These are phyloP conservation scores for Aspergillus ibericus DNA, from an alignment of 2,329 filamentous ascomycete genomes.

Conservation along the genomic window DNA sequence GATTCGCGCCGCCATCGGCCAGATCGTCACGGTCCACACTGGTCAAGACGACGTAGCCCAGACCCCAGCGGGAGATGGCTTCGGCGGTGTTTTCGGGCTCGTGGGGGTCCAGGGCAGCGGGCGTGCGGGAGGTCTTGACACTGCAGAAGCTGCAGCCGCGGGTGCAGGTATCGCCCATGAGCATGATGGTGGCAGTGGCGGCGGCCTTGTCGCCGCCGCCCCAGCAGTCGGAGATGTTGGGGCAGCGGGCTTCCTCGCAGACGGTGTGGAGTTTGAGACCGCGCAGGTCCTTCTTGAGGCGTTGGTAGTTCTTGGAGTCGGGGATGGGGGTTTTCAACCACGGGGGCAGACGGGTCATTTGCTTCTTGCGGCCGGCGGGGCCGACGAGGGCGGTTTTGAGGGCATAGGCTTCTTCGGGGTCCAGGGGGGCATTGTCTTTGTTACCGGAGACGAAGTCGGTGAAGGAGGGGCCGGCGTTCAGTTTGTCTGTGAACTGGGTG, in stretches of 20 bases:
- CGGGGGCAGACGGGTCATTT: conserved; percentile 73
- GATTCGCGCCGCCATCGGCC: conserved; percentile 78
- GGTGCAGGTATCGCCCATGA: conserved; percentile 98
- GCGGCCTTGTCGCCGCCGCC: conserved; percentile 83
- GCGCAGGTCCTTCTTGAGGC: conserved; percentile 89
- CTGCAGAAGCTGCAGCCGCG: conserved; percentile 95
- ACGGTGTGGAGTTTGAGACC: conserved; percentile 91
- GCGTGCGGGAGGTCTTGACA: conserved; percentile 80
- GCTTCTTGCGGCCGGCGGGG: conserved; percentile 62
- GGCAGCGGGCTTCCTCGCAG: conserved; percentile 95
- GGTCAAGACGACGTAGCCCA: conserved; percentile 94
- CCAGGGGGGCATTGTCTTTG: conserved; percentile 43
- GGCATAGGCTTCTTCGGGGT: conserved; percentile 56
- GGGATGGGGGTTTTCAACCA: conserved; percentile 98
- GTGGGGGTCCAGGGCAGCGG: conserved; percentile 84
- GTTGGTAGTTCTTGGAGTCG: conserved; percentile 81
- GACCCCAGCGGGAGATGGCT: conserved; percentile 84
- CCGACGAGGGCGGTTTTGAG: conserved; percentile 63
- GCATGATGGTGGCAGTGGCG: conserved; percentile 97
- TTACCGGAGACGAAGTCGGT: conserved; percentile 59
- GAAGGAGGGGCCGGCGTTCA: conserved; percentile 66
- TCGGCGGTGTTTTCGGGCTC: conserved; percentile 97
- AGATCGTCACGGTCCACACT: conserved; percentile 93
- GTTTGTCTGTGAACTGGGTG: conserved; percentile 61
- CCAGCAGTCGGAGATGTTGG: conserved; percentile 98